Base-by-base conservation (phyloP, 352 stramenopile genomes). In the Pythium brachiatum region DNA sequence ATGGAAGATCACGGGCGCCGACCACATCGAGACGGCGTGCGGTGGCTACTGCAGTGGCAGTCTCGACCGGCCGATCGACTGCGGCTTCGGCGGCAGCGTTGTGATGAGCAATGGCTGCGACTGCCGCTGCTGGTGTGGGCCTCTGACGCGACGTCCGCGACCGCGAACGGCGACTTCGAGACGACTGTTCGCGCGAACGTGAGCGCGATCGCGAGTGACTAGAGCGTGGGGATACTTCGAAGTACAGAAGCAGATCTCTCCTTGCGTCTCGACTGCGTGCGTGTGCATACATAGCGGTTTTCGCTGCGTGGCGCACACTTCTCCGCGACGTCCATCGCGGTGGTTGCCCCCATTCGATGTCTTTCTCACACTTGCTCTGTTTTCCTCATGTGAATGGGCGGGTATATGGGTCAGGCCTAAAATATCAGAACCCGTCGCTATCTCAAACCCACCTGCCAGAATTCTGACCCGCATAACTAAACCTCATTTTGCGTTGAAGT, bases 31-130 rank as follows among this genome's bases (percentile, higher is more conserved):
- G 52, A 64, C n/a, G n/a, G n/a, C n/a, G n/a, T n/a, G 16, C 58
- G 54, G 23, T 44, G 43, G 34, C 38, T 32, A 15, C 43, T 4
- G 26, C 43, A 32, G 3, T 56, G 60, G 20, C 60, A 47, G 18
- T 72, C 55, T 7, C 54, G 46, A 38, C 57, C 59, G 3, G 52
- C 7, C 1, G 65, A 72, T 32, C 54, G 59, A 53, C 64, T 72
- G 23, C 64, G 34, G 20, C 57, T 66, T 8, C 48, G 64, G 36
- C 13, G 39, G 58, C 64, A 47, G 31, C 38, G 62, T 27, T 51
- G 56, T 23, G 47, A 51, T 6, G 54, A 63, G 20, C 34, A 18
- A 21, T 46, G 53, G 34, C 53, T 50, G 34, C 34, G 23, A 20
- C 23, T 26, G 38, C n/a, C n/a, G 29, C 38, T 26, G 38, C n/a